Percentiles rank a stretch among this genome's conserved stretches.
Evolutionary conservation across 2,329 filamentous ascomycete genomes (phyloP).

Genomic region (Microsporum canis): DNA sequence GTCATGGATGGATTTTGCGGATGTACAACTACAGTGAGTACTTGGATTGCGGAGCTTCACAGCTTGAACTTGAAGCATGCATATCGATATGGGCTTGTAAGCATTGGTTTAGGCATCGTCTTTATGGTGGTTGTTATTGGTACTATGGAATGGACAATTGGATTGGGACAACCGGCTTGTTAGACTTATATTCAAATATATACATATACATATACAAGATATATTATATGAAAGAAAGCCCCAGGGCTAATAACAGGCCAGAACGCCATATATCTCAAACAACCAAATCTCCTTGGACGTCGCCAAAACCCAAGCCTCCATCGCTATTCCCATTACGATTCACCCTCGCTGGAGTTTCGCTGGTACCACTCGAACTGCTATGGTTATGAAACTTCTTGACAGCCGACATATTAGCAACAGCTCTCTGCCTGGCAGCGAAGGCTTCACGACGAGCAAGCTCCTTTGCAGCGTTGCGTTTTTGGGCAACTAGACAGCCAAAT

Average conservation of each 20-base stretch:
- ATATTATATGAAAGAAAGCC: neutral
- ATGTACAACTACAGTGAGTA: slow-evolving; percentile 55
- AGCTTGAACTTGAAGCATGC: slow-evolving; percentile 44
- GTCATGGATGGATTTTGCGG: slow-evolving; percentile 59
- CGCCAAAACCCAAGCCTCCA: slow-evolving; percentile 11
- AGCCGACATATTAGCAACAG: neutral
- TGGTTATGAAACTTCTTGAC: slow-evolving; percentile 8
- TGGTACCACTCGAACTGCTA: slow-evolving; percentile 1
- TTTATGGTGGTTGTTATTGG: slow-evolving; percentile 46
- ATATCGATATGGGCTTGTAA: slow-evolving; percentile 48
- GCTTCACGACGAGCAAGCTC: slow-evolving; percentile 26
- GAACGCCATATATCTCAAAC: slow-evolving; percentile 7
- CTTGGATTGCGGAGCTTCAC: slow-evolving; percentile 53
- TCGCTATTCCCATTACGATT: slow-evolving; percentile 10
- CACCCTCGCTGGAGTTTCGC: slow-evolving; percentile 2
- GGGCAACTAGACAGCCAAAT: slow-evolving; percentile 13
- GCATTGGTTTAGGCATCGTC: slow-evolving; percentile 38
- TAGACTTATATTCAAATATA: slow-evolving; percentile 2
- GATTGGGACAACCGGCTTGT: slow-evolving; percentile 28
- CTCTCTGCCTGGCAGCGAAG: slow-evolving; percentile 13
- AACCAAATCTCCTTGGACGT: slow-evolving; percentile 10
- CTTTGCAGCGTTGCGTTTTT: slow-evolving; percentile 20
- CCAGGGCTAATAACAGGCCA: neutral
- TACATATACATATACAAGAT: neutral
- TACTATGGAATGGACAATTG: slow-evolving; percentile 43